Evolutionary conservation across 768 basidiomycete genomes (phyloP).

Genomic region (Strobilomyces echinocephalus): DNA sequence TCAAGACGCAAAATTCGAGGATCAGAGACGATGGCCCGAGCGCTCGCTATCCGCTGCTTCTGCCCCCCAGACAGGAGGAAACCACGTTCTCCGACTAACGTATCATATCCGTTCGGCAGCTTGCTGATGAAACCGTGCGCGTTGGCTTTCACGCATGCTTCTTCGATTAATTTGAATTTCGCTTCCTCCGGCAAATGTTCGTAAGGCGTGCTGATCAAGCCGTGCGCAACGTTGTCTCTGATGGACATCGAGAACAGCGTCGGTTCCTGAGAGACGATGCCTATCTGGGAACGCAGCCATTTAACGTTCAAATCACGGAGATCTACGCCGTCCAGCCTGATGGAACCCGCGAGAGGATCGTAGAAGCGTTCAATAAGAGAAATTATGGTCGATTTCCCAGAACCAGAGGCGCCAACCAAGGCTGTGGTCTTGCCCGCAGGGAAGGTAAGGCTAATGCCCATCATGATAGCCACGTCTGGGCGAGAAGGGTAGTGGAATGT

Average conservation of each 20-base stretch:
- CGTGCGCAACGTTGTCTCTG: slow-evolving; percentile 76
- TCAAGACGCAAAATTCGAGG: slow-evolving; percentile 84
- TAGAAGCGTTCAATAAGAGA: slow-evolving; percentile 86
- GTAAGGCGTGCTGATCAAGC: slow-evolving; percentile 67
- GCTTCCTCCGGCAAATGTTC: slow-evolving; percentile 69
- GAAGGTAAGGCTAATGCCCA: slow-evolving; percentile 62
- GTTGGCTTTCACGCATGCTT: slow-evolving; percentile 85
- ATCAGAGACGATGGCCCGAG: slow-evolving; percentile 80
- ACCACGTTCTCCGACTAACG: slow-evolving; percentile 84
- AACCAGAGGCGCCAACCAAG: slow-evolving; percentile 67
- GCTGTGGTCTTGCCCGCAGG: slow-evolving; percentile 74
- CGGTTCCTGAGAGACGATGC: slow-evolving; percentile 86
- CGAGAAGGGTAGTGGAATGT: slow-evolving; percentile 84
- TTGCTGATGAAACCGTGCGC: slow-evolving; percentile 85
- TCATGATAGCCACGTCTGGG: slow-evolving; percentile 77
- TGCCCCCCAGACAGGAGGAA: slow-evolving; percentile 83
- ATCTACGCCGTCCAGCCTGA: slow-evolving; percentile 67
- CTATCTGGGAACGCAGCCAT: slow-evolving; percentile 84
- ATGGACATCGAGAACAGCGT: slow-evolving; percentile 82
- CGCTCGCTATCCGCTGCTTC: slow-evolving; percentile 86
- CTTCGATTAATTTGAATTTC: slow-evolving; percentile 70
- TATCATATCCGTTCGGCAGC: slow-evolving; percentile 79
- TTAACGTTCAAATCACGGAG: slow-evolving; percentile 73
- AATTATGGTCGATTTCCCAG: slow-evolving; percentile 62
- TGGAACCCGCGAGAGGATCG: slow-evolving; percentile 62